Evolutionary conservation across 345 rosid species (phyloP), one percentile per base, ranked within the genome.

Genomic region (Toxicodendron radicans): DNA sequence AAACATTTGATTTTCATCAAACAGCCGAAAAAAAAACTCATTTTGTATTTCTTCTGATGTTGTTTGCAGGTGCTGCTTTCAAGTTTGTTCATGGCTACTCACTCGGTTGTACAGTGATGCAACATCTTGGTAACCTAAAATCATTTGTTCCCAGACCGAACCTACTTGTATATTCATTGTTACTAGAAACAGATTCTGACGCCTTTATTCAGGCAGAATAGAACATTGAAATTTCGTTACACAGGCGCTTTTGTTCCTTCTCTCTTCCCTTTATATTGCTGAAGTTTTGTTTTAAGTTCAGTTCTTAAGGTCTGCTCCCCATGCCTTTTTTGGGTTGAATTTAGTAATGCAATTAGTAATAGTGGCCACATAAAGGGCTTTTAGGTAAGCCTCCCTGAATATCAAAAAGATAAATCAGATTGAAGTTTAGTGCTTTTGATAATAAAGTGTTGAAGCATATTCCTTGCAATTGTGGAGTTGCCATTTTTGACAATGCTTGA

Each of bases 101-200:
- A 46, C 58, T 66, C 33, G 74, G 76, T 65, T 82, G 86, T 85
- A 85, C 84, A 85, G 78, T 56, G 64, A 72, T 27, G 49, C 72
- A 65, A 76, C 78, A 32, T 57, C 73, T 3, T 20, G 46, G 24
- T 68, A 73, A 56, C 76, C 13, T 53, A 24, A 13, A 48, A 72
- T 74, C 77, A 75, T 73, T 77, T 52, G 73, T 70, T 63, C 27
- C n/a, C 65, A 72, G 62, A 61, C 64, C 51, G 45, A 73, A 73
- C 57, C 66, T 71, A 78, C 67, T 24, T 84, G 85, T 82, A 82
- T 68, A 81, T 81, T 71, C 68, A 41, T 38, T 62, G 16, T 76
- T 73, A 46, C 23, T 54, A 61, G 63, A 63, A 52, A 73, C 74
- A 59, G 43, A 33, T 16, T 57, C 67, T 71, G 62, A 56, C 51